Percentiles rank a stretch among this genome's conserved stretches.
phyloP scores from a whole-genome alignment of 768 basidiomycete species.

The Auricularia heimuer region DNA sequence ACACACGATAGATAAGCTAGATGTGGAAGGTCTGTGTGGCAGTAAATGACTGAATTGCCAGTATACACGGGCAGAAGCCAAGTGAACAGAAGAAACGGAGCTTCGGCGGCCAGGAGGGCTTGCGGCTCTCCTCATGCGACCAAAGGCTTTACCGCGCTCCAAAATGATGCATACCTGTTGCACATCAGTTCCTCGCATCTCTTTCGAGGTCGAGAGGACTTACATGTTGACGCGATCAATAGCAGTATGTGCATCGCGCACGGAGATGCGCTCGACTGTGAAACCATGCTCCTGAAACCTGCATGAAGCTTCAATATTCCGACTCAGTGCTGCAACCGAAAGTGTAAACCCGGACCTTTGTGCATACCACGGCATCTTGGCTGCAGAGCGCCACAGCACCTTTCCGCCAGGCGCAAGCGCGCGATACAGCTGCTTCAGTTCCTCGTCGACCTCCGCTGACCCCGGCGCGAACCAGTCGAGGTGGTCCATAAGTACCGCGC shows the following conservation, averaged over 20 bases:
- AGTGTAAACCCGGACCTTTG: conserved; percentile 24
- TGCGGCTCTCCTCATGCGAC: too few relatives aligned
- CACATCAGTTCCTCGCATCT: background rate
- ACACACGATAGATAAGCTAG: too few relatives aligned
- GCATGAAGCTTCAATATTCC: background rate
- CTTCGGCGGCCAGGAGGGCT: too few relatives aligned
- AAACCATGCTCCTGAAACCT: conserved; percentile 48
- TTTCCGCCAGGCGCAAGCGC: conserved; percentile 50
- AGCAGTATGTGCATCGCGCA: conserved; percentile 36
- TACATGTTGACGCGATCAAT: conserved; percentile 68
- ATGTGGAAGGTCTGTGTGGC: too few relatives aligned
- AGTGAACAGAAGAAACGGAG: too few relatives aligned
- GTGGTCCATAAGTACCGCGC: conserved; percentile 64
- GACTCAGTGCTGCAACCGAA: background rate
- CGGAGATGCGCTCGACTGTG: conserved; percentile 38
- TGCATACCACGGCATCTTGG: conserved; percentile 57
- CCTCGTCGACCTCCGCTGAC: conserved; percentile 39
- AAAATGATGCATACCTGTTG: background rate
- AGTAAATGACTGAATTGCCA: too few relatives aligned
- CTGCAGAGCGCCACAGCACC: conserved; percentile 59
- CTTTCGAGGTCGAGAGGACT: conserved; percentile 12
- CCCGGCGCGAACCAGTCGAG: conserved; percentile 50
- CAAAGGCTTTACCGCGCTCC: background rate
- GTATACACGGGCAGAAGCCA: too few relatives aligned
- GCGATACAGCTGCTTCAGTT: conserved; percentile 44